Evolutionary conservation across 2,329 filamentous ascomycete species (phyloP).

Genomic region (Fusarium irregulare): DNA sequence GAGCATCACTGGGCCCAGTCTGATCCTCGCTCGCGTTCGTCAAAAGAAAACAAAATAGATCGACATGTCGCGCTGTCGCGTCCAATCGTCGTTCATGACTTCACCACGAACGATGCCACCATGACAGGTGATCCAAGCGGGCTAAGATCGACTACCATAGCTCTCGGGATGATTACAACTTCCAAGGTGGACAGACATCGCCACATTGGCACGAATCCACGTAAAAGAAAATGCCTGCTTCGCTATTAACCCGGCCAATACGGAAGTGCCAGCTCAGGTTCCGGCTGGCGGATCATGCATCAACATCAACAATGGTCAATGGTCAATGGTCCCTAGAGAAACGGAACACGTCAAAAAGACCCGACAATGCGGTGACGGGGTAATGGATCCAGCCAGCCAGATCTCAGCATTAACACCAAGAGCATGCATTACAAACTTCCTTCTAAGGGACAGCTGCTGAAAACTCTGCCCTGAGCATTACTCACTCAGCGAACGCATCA

Average conservation of each 20-base stretch:
- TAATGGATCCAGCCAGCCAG: conserved; percentile 11
- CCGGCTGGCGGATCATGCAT: conserved; percentile 25
- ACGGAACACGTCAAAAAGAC: conserved; percentile 32
- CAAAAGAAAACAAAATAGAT: conserved; percentile 41
- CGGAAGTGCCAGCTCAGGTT: conserved; percentile 33
- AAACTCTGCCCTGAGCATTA: conserved; percentile 11
- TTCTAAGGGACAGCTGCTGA: neutral
- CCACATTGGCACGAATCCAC: conserved; percentile 41
- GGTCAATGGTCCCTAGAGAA: conserved; percentile 16
- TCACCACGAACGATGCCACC: conserved; percentile 27
- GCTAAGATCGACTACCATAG: conserved; percentile 41
- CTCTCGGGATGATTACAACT: conserved; percentile 19
- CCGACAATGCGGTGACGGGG: conserved; percentile 25
- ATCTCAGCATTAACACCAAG: conserved; percentile 1
- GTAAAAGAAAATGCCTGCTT: conserved; percentile 22
- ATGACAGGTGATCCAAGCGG: conserved; percentile 35
- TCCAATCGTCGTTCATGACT: conserved; percentile 28
- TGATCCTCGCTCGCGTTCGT: conserved; percentile 9
- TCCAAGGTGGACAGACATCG: conserved; percentile 34
- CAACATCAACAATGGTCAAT: conserved; percentile 20
- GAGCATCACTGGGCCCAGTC: conserved; percentile 11
- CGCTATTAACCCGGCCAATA: conserved; percentile 17
- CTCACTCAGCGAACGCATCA: neutral
- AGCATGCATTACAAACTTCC: conserved; percentile 5
- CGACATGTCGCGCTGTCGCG: conserved; percentile 25